phyloP scores from a whole-genome alignment of 768 basidiomycete species.

The Boletales sp. region DNA sequence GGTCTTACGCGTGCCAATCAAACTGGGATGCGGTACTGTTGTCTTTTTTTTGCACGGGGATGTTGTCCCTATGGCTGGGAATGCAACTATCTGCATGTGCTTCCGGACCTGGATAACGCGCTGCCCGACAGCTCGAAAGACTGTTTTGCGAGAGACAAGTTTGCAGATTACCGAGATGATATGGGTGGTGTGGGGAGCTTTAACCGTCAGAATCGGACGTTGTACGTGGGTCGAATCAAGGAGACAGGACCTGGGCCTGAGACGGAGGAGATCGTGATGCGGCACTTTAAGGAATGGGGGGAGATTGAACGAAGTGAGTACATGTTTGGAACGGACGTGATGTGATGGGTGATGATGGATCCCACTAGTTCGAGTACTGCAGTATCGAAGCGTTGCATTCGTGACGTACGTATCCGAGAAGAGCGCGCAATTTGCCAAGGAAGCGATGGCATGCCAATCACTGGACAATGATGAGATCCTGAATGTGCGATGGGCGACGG shows the following conservation, averaged over 20 bases:
- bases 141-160: conserved; percentile 96
- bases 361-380: conserved; percentile 74
- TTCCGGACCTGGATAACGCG: conserved; percentile 66
- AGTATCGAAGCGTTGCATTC: conserved; percentile 94
- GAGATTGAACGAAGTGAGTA: conserved; percentile 84
- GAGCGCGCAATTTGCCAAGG: conserved; percentile 93
- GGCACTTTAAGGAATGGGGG: conserved; percentile 97
- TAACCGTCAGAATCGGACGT: conserved; percentile 87
- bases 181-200: conserved; percentile 99
- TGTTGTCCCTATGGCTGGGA: conserved; percentile 99
- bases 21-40: conserved; percentile 88
- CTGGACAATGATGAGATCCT: conserved; percentile 96
- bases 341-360: conserved; percentile 6
- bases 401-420: conserved; percentile 90
- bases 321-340: neutral
- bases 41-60: conserved; percentile 93
- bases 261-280: conserved; percentile 84
- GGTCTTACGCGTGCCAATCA: conserved; percentile 95
- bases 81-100: conserved; percentile 91
- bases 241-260: conserved; percentile 86
- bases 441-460: conserved; percentile 98
- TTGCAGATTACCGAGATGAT: conserved; percentile 95
- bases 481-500: conserved; percentile 98
- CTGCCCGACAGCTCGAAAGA: conserved; percentile 93
- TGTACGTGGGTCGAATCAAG: conserved; percentile 93